Base-by-base conservation (phyloP, 2,329 filamentous ascomycete genomes). In the Neonectria coccinea region DNA sequence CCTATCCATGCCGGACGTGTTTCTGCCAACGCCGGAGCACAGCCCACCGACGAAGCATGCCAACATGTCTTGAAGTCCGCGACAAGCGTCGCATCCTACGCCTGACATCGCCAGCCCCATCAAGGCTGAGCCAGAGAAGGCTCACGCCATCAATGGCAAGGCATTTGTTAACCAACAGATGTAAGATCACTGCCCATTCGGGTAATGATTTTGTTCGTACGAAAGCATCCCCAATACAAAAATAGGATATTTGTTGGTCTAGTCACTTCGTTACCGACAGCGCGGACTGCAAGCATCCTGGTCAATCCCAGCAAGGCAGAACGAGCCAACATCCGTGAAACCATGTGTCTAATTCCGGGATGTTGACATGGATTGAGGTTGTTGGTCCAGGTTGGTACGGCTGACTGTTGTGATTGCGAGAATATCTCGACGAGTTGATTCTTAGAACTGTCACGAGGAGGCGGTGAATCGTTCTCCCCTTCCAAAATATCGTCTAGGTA, bases 181-280 rank as follows among this genome's bases (percentile, higher is more conserved):
- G 9, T 3, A 51, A 33, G 10, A 3, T 4, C 5, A 33, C 5
- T 4, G 3, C 8, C 11, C n/a, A 20, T 29, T 12, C n/a, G n/a
- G 29, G 6, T 5, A 22, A 12, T 51, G n/a, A 29, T 5, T 12
- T 29, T 9, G 4, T 14, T 27, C 6, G 6, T 18, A 33, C 12
- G 18, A 16, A 18, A 50, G 25, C 20, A 20, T 10, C 25, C 2
- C 5, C 18, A 58, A 63, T 36, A 59, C 33, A 10, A 27, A 31
- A 18, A 63, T 58, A 50, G 33, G 25, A 47, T 63, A 50, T 36
- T 20, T 59, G 60, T 63, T 63, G 60, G 60, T 58, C 36, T 33
- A 62, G 59, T 54, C 41, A 22, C 11, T 48, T 58, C 41, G 50
- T 45, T 63, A 63, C 55, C 55, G 60, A 54, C 31, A 54, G 60